Conservation (phyloP, 78 protist species). For the Dictyostelium brefeldianum region DNA sequence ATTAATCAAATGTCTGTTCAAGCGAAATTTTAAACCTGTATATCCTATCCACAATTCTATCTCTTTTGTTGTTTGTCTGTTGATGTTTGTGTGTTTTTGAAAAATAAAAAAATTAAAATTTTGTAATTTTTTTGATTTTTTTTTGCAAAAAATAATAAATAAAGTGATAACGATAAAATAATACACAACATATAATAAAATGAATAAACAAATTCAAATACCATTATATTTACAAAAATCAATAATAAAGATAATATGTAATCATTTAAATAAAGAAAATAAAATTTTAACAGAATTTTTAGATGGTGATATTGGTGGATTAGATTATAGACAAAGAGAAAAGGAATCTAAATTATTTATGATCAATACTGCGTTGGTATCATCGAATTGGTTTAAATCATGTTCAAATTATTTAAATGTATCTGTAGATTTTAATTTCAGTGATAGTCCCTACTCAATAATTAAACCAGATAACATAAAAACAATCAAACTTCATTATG, state of each 20-base stretch:
- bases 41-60: too few species aligned
- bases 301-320: background rate
- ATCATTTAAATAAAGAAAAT: background rate
- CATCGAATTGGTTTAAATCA: background rate
- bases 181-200: too few species aligned
- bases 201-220: too few species aligned
- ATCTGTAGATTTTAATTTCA: background rate
- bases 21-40: too few species aligned
- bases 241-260: constrained; percentile 1
- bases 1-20: too few species aligned
- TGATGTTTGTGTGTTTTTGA: too few species aligned
- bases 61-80: too few species aligned
- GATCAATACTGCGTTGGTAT: background rate
- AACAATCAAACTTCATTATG: background rate
- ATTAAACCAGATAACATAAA: background rate
- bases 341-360: background rate
- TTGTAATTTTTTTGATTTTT: too few species aligned
- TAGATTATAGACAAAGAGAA: background rate
- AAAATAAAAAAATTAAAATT: too few species aligned
- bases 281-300: background rate
- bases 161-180: too few species aligned
- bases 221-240: constrained; percentile 13
- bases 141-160: too few species aligned
- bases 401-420: background rate
- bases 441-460: background rate